Evolutionary conservation across 2,329 filamentous ascomycete genomes (phyloP).

Genomic region (Incumbomyces delicatus): DNA sequence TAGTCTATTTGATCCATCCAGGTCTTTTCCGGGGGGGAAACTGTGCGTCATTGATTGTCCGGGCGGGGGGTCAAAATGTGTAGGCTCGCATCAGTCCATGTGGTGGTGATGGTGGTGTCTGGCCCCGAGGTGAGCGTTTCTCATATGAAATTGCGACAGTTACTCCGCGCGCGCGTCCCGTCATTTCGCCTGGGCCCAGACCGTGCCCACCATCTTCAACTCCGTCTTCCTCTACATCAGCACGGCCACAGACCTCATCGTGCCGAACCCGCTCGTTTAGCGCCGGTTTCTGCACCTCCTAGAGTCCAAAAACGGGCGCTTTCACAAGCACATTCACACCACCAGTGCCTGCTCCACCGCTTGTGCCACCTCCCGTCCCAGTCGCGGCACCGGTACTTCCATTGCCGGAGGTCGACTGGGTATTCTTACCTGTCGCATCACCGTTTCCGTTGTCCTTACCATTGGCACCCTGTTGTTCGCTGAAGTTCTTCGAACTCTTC

Average conservation of each 20-base stretch:
- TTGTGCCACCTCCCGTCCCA: background rate
- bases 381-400: background rate
- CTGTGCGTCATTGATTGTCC: too few relatives aligned
- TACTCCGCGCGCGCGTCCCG: background rate
- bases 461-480: background rate
- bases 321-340: conserved; percentile 58
- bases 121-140: too few relatives aligned
- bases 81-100: background rate
- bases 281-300: background rate
- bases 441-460: conserved; percentile 13
- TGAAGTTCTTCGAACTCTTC: conserved; percentile 29
- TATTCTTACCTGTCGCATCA: background rate
- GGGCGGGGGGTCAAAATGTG: background rate
- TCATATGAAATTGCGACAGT: background rate
- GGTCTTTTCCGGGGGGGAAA: too few relatives aligned
- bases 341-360: conserved; percentile 8
- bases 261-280: background rate
- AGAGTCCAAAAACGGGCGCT: conserved; percentile 55
- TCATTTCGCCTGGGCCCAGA: background rate
- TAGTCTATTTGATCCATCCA: too few relatives aligned
- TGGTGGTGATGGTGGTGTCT: background rate
- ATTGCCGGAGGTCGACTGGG: background rate
- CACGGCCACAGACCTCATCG: background rate
- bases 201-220: background rate
- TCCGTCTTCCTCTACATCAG: background rate